phyloP scores from a whole-genome alignment of 148 eudicot species.

The Diospyros lotus region DNA sequence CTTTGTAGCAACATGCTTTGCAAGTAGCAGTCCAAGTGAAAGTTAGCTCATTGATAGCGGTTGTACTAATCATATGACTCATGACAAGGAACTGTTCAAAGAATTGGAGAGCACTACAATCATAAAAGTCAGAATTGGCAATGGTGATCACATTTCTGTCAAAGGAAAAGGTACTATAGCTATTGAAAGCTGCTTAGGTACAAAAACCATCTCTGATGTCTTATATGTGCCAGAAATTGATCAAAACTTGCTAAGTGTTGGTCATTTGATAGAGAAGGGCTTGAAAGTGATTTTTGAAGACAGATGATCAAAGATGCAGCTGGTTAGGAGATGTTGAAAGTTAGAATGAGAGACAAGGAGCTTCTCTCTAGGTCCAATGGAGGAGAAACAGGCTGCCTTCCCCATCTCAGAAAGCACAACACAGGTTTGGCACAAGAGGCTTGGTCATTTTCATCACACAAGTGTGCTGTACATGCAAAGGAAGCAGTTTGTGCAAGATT shows the following conservation, averaged over 20 bases:
- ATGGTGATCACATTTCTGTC: neutral
- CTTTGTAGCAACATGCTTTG: neutral
- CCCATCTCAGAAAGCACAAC: too few relatives aligned
- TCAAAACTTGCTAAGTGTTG: neutral
- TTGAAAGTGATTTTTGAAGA: too few relatives aligned
- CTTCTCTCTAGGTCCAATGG: too few relatives aligned
- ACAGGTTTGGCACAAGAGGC: slow-evolving; percentile 9
- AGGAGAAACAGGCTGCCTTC: too few relatives aligned
- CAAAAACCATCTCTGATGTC: neutral
- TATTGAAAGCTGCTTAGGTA: neutral
- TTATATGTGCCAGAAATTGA: neutral
- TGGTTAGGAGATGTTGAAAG: too few relatives aligned
- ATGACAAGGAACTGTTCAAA: neutral
- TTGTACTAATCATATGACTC: neutral
- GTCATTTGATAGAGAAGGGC: neutral
- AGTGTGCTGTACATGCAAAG: neutral
- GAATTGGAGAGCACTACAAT: neutral
- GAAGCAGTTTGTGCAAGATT: neutral
- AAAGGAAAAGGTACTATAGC: neutral
- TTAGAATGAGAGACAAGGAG: too few relatives aligned
- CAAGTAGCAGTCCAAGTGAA: neutral
- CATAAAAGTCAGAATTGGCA: neutral
- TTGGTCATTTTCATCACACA: neutral
- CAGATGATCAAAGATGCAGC: too few relatives aligned
- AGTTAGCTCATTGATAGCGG: neutral